Conservation (phyloP, 208 protist species). For the Porcisia hertigi region DNA sequence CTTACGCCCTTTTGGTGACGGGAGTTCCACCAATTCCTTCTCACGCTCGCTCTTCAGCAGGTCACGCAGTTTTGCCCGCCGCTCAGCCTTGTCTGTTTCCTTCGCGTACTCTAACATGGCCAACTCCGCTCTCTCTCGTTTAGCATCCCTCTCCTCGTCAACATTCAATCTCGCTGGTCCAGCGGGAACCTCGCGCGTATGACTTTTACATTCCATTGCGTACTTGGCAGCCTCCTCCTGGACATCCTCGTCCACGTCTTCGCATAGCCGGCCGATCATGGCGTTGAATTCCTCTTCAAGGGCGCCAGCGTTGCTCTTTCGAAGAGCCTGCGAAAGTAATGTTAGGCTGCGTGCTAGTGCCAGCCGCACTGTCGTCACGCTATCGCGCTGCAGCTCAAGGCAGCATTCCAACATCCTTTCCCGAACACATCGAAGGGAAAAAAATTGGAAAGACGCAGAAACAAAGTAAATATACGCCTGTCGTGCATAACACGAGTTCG, state of each 20-base stretch:
- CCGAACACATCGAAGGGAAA: constrained; percentile 80
- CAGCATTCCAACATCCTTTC: constrained; percentile 82
- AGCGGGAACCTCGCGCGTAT: background rate
- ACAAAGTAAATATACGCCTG: constrained; percentile 74
- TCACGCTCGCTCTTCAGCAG: constrained; percentile 84
- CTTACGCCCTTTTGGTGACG: constrained; percentile 23
- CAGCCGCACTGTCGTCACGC: constrained; percentile 71
- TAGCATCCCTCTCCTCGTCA: constrained; percentile 57
- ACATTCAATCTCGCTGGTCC: constrained; percentile 14
- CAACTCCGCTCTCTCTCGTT: constrained; percentile 71
- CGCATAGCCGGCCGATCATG: constrained; percentile 72
- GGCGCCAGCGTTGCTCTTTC: constrained; percentile 31
- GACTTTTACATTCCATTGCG: constrained; percentile 21
- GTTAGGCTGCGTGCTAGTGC: constrained; percentile 58
- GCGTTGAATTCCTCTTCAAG: constrained; percentile 73
- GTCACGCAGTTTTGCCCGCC: constrained; percentile 85
- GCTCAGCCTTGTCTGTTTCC: constrained; percentile 87
- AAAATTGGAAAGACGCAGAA: constrained; percentile 49
- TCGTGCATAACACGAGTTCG: constrained; percentile 67
- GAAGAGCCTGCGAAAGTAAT: constrained; percentile 50
- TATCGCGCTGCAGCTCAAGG: constrained; percentile 80
- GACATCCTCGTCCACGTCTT: constrained; percentile 76
- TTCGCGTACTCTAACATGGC: constrained; percentile 83
- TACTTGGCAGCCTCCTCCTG: constrained; percentile 41
- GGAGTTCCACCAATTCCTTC: constrained; percentile 58